Base-by-base conservation (phyloP, 768 basidiomycete genomes). In the Boletellus ananas region DNA sequence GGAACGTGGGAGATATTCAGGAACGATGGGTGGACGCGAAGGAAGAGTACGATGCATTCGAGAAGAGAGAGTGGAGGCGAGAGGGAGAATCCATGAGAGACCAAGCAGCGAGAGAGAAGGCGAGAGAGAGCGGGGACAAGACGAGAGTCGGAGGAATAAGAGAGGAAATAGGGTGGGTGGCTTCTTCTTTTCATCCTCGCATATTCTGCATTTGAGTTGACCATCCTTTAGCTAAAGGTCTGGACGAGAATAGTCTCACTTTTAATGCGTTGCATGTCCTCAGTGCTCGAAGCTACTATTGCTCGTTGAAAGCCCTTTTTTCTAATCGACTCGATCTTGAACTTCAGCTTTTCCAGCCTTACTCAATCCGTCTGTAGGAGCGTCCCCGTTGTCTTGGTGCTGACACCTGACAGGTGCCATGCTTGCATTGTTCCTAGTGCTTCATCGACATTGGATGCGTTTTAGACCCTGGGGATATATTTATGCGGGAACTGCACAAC, bases 1-100 rank as follows among this genome's bases (percentile, higher is more conserved):
- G 76, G 29, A 74, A 75, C 55, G 75, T 90, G 12, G 71, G 80
- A 18, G 91, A 94, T 60, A 81, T 94, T 6, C 94, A 97, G 66
- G 94, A 97, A 64, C 74, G 94, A 37, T 98, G 94, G 94, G 68
- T 95, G n/a, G 92, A 96, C 58, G 80, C 83, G 6, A 79, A 76
- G 54, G 88, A 90, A 23, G 79, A 78, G 39, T 96, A 83, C 70
- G 94, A 96, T 66, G 85, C 84, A 38, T 85, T 74, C 59, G 91
- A 97, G 70, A 83, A 72, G 61, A 75, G 65, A 58, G 78, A 85
- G 58, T 94, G 91, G 93, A 72, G 82, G 56, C 77, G 74, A 50
- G 87, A 92, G 62, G 90, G 85, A 0, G 83, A 87, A 62, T 35
- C 52, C 6, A 34, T 63, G 51, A 56, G 67, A 44, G 67, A 61